phyloP scores from a whole-genome alignment of 331 rosid species.

The Quercus phellos region DNA sequence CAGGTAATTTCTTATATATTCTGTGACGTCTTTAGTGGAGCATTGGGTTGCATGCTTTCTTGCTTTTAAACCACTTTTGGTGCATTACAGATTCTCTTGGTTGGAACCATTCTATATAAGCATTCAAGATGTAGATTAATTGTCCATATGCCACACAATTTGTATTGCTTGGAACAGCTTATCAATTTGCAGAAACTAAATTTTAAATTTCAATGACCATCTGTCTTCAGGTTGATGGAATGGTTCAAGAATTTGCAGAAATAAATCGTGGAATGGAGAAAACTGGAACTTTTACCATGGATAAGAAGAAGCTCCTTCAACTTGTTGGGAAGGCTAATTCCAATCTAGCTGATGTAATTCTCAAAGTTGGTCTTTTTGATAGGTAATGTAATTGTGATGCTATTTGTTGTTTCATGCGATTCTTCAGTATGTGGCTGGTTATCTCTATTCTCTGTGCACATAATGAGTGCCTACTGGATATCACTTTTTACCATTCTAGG shows the following conservation, averaged over 20 bases:
- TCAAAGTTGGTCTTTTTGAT: conserved; percentile 95
- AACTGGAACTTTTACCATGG: conserved; percentile 95
- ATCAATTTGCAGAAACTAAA: background rate
- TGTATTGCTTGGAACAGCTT: conserved; percentile 1
- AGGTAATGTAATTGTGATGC: conserved; percentile 41
- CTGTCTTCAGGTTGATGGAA: conserved; percentile 67
- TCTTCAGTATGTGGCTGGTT: background rate
- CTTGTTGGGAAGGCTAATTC: conserved; percentile 98
- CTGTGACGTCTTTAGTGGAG: background rate
- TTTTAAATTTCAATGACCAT: background rate
- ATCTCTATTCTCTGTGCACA: background rate
- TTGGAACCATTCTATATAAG: background rate
- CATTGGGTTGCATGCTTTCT: background rate
- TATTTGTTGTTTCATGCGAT: background rate
- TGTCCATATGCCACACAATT: background rate
- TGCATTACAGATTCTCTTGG: background rate
- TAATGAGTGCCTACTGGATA: background rate
- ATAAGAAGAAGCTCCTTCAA: conserved; percentile 91
- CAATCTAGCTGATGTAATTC: conserved; percentile 89
- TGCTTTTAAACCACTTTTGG: background rate
- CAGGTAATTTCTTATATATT: conserved; percentile 44
- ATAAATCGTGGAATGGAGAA: conserved; percentile 98
- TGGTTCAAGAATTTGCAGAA: conserved; percentile 86
- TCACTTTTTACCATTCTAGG: background rate
- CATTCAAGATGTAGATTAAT: background rate